phyloP scores from a whole-genome alignment of 176 grass and related monocot genomes.

The Avena insularis region DNA sequence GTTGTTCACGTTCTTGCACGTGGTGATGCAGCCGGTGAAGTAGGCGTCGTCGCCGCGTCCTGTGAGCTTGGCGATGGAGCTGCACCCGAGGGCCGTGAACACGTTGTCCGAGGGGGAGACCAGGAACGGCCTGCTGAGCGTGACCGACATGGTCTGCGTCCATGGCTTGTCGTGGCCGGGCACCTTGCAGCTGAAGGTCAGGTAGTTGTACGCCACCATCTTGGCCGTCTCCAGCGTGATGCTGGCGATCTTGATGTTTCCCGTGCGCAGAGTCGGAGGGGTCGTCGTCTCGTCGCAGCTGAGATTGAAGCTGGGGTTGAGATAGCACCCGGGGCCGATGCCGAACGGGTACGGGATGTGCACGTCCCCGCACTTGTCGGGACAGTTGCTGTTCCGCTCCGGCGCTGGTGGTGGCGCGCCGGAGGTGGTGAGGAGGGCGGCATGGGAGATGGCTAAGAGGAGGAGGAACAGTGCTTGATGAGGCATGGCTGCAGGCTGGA shows the following conservation, averaged over 20 bases:
- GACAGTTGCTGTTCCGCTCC: neutral
- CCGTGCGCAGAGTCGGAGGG: neutral
- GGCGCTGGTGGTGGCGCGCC: neutral
- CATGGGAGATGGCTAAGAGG: too few relatives aligned
- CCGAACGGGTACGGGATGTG: conserved; percentile 22
- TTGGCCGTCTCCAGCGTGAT: neutral
- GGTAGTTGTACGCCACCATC: neutral
- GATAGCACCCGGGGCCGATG: neutral
- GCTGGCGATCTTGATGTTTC: neutral
- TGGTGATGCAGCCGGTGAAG: conserved; percentile 3
- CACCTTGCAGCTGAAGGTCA: neutral
- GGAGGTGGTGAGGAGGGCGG: neutral
- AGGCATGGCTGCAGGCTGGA: too few relatives aligned
- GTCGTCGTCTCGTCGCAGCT: neutral
- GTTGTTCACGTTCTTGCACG: neutral
- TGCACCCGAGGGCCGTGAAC: neutral
- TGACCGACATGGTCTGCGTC: neutral
- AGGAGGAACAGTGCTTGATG: too few relatives aligned
- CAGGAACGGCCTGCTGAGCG: neutral
- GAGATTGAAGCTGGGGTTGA: neutral
- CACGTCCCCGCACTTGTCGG: neutral
- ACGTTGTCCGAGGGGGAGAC: neutral
- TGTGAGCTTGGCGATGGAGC: neutral
- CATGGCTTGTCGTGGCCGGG: neutral
- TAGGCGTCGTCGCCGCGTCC: neutral